Conservation (phyloP, 805 yeast genomes). For the Wickerhamiella spandovensis region DNA sequence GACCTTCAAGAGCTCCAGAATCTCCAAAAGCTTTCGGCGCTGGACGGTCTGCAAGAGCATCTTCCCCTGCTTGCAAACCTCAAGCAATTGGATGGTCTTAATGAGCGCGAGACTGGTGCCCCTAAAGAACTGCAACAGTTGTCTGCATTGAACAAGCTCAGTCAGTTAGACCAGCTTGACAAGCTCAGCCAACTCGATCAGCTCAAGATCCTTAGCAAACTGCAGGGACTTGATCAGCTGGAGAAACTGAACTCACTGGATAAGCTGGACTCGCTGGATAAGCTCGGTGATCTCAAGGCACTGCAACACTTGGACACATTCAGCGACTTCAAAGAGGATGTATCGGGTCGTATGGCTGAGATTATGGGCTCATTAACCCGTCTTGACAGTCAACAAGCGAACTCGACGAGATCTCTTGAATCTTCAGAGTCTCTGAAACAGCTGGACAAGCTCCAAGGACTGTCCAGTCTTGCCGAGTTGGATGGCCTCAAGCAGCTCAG, state of each 20-base stretch:
- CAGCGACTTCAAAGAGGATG: background rate
- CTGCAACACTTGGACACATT: background rate
- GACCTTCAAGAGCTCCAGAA: conserved; percentile 1
- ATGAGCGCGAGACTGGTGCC: conserved; percentile 1
- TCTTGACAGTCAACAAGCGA: background rate
- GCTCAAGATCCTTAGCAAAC: background rate
- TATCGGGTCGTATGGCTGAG: background rate
- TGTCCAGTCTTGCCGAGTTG: background rate
- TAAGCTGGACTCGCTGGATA: too few species aligned
- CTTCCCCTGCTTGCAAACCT: conserved; percentile 1
- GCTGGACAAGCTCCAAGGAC: conserved; percentile 6
- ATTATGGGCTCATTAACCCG: background rate
- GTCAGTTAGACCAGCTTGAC: conserved; percentile 7
- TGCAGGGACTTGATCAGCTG: background rate
- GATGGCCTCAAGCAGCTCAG: background rate
- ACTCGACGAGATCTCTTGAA: background rate
- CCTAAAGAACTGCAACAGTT: background rate
- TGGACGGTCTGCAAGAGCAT: conserved; percentile 1
- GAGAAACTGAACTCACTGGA: too few species aligned
- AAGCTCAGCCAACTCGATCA: conserved; percentile 3
- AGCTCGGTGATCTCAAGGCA: conserved; percentile 1
- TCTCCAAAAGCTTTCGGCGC: conserved; percentile 4
- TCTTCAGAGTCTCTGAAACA: conserved; percentile 4
- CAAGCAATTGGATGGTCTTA: conserved; percentile 1
- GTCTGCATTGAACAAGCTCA: background rate